Percentiles rank a stretch among this genome's conserved stretches.
Conservation (phyloP, 768 basidiomycete species). For the Mycena rebaudengoi region DNA sequence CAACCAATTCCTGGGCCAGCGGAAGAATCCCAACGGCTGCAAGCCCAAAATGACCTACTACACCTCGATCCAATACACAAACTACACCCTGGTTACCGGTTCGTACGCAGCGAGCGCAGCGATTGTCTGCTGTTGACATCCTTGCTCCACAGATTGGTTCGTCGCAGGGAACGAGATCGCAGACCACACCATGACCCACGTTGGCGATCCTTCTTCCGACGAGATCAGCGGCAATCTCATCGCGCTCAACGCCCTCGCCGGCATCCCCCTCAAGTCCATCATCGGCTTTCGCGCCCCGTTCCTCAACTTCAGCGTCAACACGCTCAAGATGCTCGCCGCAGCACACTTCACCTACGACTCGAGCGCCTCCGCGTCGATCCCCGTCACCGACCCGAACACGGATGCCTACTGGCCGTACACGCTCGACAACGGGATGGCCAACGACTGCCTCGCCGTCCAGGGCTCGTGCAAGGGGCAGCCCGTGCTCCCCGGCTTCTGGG, state of each 20-base stretch:
- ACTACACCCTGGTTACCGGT: constrained; percentile 77
- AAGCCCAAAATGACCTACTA: constrained; percentile 81
- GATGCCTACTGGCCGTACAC: constrained; percentile 89
- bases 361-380: constrained; percentile 63
- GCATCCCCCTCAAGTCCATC: constrained; percentile 72
- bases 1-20: constrained; percentile 78
- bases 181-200: constrained; percentile 85
- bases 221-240: constrained; percentile 84
- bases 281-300: constrained; percentile 81
- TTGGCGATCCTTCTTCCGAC: constrained; percentile 64
- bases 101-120: no score
- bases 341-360: constrained; percentile 79
- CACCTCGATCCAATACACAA: constrained; percentile 75
- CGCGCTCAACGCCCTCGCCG: constrained; percentile 79
- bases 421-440: constrained; percentile 81
- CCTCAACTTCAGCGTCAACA: constrained; percentile 71
- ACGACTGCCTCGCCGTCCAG: constrained; percentile 67
- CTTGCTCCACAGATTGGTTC: constrained; percentile 64
- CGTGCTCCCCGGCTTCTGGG: constrained; percentile 81
- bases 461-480: constrained; percentile 74
- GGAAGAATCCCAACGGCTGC: constrained; percentile 82
- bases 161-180: constrained; percentile 87
- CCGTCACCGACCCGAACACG: constrained; percentile 68
- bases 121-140: not conserved
- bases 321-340: constrained; percentile 60